Percentiles rank a stretch among this genome's conserved stretches.
Conservation (phyloP, 2,329 filamentous ascomycete genomes). For the Alternaria tenuissima region DNA sequence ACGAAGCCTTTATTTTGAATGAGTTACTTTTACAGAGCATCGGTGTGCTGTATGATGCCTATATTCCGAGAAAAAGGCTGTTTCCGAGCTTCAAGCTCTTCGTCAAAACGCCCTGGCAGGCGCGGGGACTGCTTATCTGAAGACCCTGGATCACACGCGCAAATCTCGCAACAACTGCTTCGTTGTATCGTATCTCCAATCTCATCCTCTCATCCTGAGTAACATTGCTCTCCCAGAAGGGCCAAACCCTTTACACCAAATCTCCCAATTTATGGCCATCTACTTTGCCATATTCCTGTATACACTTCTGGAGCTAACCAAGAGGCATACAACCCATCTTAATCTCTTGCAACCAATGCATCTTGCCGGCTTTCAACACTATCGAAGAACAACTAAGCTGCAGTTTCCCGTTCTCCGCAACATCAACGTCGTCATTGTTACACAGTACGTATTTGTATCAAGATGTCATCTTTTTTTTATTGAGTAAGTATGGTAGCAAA, state of each 20-base stretch:
- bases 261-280: neutral
- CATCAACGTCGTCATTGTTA: neutral
- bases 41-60: neutral
- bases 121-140: neutral
- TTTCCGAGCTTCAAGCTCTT: neutral
- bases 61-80: neutral
- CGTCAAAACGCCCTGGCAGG: neutral
- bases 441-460: neutral
- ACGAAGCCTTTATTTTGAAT: neutral
- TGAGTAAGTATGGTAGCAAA: neutral
- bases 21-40: neutral
- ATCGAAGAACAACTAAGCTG: neutral
- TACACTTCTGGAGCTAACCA: neutral
- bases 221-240: neutral
- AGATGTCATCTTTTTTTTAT: neutral
- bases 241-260: neutral
- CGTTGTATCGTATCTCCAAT: neutral
- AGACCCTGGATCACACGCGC: neutral
- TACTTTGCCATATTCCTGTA: neutral
- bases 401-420: neutral
- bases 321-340: neutral
- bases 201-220: neutral
- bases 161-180: neutral
- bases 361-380: neutral
- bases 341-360: neutral